Conservation (phyloP, 108 stramenopile genomes). For the Mayamaea pseudoterrestris region DNA sequence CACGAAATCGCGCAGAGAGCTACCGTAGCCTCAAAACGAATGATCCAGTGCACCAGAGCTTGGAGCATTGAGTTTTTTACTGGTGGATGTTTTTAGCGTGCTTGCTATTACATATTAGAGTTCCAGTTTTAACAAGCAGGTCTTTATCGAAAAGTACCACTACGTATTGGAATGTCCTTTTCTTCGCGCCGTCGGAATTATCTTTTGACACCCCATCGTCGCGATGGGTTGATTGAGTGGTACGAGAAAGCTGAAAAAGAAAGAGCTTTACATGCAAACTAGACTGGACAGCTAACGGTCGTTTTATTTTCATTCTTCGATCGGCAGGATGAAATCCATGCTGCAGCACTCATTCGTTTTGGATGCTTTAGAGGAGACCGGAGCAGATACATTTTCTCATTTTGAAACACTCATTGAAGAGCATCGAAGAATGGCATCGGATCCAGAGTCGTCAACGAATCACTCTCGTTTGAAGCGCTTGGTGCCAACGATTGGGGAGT, state of each 20-base stretch:
- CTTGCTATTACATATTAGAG: too few species aligned
- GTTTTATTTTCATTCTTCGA: background rate
- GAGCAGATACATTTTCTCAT: constrained; percentile 73
- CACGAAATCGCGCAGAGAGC: too few species aligned
- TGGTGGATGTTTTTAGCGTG: too few species aligned
- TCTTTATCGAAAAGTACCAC: too few species aligned
- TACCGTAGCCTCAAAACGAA: too few species aligned
- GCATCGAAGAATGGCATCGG: constrained; percentile 42
- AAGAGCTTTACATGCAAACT: background rate
- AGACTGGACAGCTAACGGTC: background rate
- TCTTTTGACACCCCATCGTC: constrained; percentile 73
- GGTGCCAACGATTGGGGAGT: constrained; percentile 80
- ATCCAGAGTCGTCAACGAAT: background rate
- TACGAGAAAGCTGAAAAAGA: constrained; percentile 11
- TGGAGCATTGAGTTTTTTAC: too few species aligned
- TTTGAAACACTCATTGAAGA: constrained; percentile 87
- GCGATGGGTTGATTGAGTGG: constrained; percentile 89
- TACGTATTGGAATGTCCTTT: too few species aligned
- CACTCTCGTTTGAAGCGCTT: constrained; percentile 39
- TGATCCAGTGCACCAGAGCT: too few species aligned
- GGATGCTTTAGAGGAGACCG: constrained; percentile 72
- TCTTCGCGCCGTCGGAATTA: constrained; percentile 82
- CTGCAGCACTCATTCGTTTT: constrained; percentile 83
- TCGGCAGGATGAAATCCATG: constrained; percentile 81
- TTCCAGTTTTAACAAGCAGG: too few species aligned